These are phyloP conservation scores for Penicillium salamii DNA, from an alignment of 495 filamentous ascomycete genomes.

Conservation along the genomic window DNA sequence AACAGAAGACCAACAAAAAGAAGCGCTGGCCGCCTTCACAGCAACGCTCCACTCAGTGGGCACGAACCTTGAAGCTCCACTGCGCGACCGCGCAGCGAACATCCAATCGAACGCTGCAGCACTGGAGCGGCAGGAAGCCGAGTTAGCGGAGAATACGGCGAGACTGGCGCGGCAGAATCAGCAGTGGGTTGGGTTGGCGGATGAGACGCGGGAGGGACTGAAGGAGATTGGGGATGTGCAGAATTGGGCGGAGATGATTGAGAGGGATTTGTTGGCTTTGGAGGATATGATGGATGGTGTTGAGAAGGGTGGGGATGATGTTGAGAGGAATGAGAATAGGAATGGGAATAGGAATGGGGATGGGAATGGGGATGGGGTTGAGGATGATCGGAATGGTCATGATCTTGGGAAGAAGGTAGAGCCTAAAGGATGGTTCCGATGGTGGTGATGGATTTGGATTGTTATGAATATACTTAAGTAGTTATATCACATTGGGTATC, in stretches of 20 bases:
- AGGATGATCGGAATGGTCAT: slow-evolving; percentile 5
- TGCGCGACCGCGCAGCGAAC: slow-evolving; percentile 68
- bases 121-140: slow-evolving; percentile 69
- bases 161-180: slow-evolving; percentile 70
- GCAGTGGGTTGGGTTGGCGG: slow-evolving; percentile 64
- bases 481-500: slow-evolving; percentile 4
- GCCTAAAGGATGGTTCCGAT: slow-evolving; percentile 29
- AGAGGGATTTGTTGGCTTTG: slow-evolving; percentile 82
- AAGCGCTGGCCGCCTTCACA: slow-evolving; percentile 73
- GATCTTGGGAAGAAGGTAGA: slow-evolving; percentile 13
- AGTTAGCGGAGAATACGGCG: slow-evolving; percentile 61
- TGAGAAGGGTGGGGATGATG: slow-evolving; percentile 27
- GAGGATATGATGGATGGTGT: slow-evolving; percentile 81
- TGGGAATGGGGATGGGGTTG: slow-evolving; percentile 14
- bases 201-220: slow-evolving; percentile 65
- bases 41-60: slow-evolving; percentile 76
- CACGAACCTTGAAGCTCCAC: slow-evolving; percentile 61
- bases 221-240: slow-evolving; percentile 96
- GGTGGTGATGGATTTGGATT: slow-evolving; percentile 27
- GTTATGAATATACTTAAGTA: not conserved
- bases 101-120: slow-evolving; percentile 71
- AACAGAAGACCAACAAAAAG: slow-evolving; percentile 29
- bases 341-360: slow-evolving; percentile 13
- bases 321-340: slow-evolving; percentile 7
- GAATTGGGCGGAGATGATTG: slow-evolving; percentile 97